Evolutionary conservation across 164 flowering plant species (phyloP), one percentile per base, ranked within the genome.

Genomic region (Sedum album): DNA sequence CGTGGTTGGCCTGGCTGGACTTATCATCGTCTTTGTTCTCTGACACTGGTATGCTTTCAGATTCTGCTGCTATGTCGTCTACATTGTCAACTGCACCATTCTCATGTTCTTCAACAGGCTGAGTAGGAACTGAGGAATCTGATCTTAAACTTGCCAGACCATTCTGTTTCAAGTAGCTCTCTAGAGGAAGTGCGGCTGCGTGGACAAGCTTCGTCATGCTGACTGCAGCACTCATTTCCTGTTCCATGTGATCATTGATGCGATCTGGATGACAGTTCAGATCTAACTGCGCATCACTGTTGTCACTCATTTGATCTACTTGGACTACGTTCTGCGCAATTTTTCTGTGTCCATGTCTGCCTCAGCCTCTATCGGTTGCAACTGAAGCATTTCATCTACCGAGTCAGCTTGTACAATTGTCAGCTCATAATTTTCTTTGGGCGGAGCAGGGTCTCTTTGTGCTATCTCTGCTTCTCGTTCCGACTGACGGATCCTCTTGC

Each of bases 401-500:
- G 71, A 28, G 11, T 67, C 75, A 35, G 75, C 74, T 39, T 33
- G 70, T 9, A 66, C 26, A 2, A 25, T 62, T 2, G 55, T n/a
- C 23, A 20, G 25, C 55, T 49, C 55, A 49, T 49, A 49, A 21
- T 49, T 49, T 23, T 49, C 55, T 20, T 9, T 18, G 55, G 55
- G 55, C 23, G 26, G 65, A 1, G 31, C 67, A 0, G 61, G 64
- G 57, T 69, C 72, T 65, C 70, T 72, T 48, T 49, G 82, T 0
- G 74, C 51, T 63, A 73, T 14, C 66, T 76, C 84, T 0, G 81
- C 86, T 70, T 78, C 86, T 41, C 76, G 83, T 44, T 85, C 87
- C 20, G 80, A 78, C 64, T 82, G 85, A 0, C 81, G 82, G 53
- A 75, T 82, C 75, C 79, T 84, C 80, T 84, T 85, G 26, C 88